Evolutionary conservation across 805 yeast species (phyloP), one percentile per base, ranked within the genome.

Genomic region (Metschnikowia proteae): DNA sequence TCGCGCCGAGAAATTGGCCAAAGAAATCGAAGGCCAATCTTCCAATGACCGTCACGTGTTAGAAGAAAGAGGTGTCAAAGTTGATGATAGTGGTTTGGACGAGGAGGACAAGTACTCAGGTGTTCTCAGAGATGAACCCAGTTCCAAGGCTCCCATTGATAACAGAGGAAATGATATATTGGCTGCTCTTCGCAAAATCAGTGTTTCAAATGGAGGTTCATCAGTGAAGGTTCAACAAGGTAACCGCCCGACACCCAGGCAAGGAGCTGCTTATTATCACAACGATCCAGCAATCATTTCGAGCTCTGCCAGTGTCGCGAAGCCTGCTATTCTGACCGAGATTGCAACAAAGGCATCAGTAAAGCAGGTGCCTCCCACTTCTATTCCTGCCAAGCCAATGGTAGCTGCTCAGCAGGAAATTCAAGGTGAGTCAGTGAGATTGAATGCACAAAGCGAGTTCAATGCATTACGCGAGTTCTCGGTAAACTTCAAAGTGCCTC

Each of bases 81-180:
- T 86, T 34, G 96, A 88, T 63, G 96, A 88, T 61, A 80, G 86
- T 51, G 96, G 96, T 13, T 56, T 88, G 57, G 98, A 94, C 66
- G 99, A 94, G 70, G 99, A 94, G 66, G 97, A 91, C 66, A 87
- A 87, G 67, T 94, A 91, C 63, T 89, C 97, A 4, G 97, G 97
- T 44, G 99, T 57, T 17, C 42, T 45, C 27, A 48, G 45, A 23
- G 59, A 51, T 11, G 38, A 33, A 3, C 9, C 32, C 22, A 26
- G 26, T 11, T 11, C 45, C 5, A 27, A 42, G 13, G 31, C 36
- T 5, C 17, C 45, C 6, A 48, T 90, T 39, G 83, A 78, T 50
- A 80, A 94, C 60, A 73, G 82, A 48, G 79, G 78, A 27, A 71
- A 66, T 40, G 78, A 74, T n/a, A n/a, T n/a, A n/a, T n/a, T n/a